Conservation (phyloP, 345 rosid genomes). For the Draba incana region DNA sequence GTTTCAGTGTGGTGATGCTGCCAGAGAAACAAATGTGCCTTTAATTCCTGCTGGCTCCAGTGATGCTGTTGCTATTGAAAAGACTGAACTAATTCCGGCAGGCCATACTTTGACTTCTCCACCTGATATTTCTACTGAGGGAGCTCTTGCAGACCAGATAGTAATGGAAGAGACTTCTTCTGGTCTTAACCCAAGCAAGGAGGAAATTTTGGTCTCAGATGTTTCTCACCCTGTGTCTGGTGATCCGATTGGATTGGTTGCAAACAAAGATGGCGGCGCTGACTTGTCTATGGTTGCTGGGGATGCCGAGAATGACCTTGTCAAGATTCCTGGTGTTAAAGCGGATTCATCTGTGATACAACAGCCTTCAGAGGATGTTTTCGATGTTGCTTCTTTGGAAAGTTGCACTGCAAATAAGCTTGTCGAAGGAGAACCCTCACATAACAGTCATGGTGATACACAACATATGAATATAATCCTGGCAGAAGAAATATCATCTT, state of each 20-base stretch:
- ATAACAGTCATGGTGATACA: conserved; percentile 18
- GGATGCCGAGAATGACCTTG: conserved; percentile 16
- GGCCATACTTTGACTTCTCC: conserved; percentile 7
- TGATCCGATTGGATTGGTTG: conserved; percentile 18
- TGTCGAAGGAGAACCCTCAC: conserved; percentile 16
- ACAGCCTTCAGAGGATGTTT: conserved; percentile 4
- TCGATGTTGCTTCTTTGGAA: neutral
- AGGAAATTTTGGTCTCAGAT: conserved; percentile 22
- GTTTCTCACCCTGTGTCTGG: conserved; percentile 21
- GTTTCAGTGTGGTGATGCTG: conserved; percentile 23
- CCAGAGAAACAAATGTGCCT: neutral
- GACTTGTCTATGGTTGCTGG: conserved; percentile 20
- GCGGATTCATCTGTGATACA: conserved; percentile 16
- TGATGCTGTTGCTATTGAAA: conserved; percentile 10
- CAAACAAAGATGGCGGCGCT: conserved; percentile 17
- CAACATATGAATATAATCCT: conserved; percentile 11
- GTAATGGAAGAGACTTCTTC: conserved; percentile 21
- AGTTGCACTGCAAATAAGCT: neutral
- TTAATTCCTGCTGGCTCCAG: neutral
- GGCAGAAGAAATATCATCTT: conserved; percentile 14
- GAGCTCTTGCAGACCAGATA: conserved; percentile 23
- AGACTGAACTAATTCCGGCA: neutral
- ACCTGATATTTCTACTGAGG: conserved; percentile 20
- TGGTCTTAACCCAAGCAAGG: conserved; percentile 15
- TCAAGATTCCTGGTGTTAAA: conserved; percentile 15